Evolutionary conservation across 2,329 filamentous ascomycete species (phyloP).

Genomic region (Paecilomyces niveus): DNA sequence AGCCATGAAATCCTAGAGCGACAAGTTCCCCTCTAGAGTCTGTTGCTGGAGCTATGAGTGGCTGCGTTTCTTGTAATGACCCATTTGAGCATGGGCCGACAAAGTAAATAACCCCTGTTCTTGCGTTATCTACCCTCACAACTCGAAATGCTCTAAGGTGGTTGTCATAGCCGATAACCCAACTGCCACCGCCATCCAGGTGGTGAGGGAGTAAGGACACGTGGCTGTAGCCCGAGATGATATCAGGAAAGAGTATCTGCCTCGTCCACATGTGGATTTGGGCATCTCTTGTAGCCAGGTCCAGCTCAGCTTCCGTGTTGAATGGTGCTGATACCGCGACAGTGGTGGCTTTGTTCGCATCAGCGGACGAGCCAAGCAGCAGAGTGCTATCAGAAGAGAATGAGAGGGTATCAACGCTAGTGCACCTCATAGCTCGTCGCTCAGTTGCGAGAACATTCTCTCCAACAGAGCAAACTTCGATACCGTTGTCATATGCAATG

Average conservation of each 20-base stretch:
- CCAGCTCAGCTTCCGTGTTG: slow-evolving; percentile 54
- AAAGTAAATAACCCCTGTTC: slow-evolving; percentile 73
- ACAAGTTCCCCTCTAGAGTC: slow-evolving; percentile 65
- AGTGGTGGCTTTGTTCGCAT: slow-evolving; percentile 58
- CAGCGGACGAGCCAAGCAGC: slow-evolving; percentile 66
- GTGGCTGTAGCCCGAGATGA: slow-evolving; percentile 71
- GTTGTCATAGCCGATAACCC: slow-evolving; percentile 72
- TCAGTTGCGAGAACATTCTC: slow-evolving; percentile 58
- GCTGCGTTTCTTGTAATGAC: slow-evolving; percentile 52
- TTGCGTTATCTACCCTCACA: slow-evolving; percentile 65
- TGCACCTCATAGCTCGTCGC: slow-evolving; percentile 69
- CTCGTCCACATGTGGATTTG: slow-evolving; percentile 76
- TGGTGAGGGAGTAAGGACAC: slow-evolving; percentile 56
- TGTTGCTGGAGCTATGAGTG: slow-evolving; percentile 62
- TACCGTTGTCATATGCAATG: slow-evolving; percentile 78
- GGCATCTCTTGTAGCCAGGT: slow-evolving; percentile 48
- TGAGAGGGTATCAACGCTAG: slow-evolving; percentile 63
- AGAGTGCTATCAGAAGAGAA: slow-evolving; percentile 76
- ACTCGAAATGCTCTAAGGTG: slow-evolving; percentile 72
- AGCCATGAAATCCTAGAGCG: slow-evolving; percentile 64
- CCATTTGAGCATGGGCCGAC: slow-evolving; percentile 53
- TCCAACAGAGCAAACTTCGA: slow-evolving; percentile 73
- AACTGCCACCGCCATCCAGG: slow-evolving; percentile 56
- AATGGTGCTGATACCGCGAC: slow-evolving; percentile 75
- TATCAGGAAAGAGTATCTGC: slow-evolving; percentile 76